Evolutionary conservation across 257 asterid genomes (phyloP).

Genomic region (Verbena officinalis): DNA sequence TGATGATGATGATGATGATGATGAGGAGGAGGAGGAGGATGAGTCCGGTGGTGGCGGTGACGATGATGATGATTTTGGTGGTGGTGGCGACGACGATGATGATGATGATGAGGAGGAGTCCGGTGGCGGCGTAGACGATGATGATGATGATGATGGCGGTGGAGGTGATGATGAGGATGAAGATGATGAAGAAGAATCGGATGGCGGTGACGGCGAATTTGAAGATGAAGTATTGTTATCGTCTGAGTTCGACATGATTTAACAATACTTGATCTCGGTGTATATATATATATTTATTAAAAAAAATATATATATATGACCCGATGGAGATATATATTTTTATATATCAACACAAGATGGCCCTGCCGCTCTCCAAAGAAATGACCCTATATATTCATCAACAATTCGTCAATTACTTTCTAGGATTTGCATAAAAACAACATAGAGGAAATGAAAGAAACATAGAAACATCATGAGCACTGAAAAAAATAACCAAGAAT

Average conservation of each 20-base stretch:
- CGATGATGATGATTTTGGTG: slow-evolving; percentile 22
- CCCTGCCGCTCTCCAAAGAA: slow-evolving; percentile 35
- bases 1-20: slow-evolving; percentile 24
- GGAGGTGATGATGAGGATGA: slow-evolving; percentile 17
- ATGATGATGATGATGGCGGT: slow-evolving; percentile 33
- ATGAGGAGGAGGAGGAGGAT: slow-evolving; percentile 1
- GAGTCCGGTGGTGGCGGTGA: slow-evolving; percentile 27
- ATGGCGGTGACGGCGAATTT: slow-evolving; percentile 7
- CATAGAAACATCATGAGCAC: too few species aligned
- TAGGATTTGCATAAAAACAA: too few species aligned
- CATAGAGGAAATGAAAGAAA: too few species aligned
- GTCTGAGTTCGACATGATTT: too few species aligned
- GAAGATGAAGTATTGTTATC: too few species aligned
- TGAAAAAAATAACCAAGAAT: not conserved
- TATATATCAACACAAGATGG: not conserved
- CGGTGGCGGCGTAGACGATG: slow-evolving; percentile 30
- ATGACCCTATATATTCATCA: slow-evolving; percentile 22
- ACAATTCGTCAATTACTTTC: not conserved
- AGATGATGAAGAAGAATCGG: not conserved
- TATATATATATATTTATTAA: too few species aligned
- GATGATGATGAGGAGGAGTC: not conserved
- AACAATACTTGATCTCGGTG: too few species aligned
- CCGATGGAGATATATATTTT: not conserved
- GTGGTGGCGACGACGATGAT: slow-evolving; percentile 38
- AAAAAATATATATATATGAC: too few species aligned